phyloP scores from a whole-genome alignment of 2,329 filamentous ascomycete genomes.

The Westerdykella aurantiaca region DNA sequence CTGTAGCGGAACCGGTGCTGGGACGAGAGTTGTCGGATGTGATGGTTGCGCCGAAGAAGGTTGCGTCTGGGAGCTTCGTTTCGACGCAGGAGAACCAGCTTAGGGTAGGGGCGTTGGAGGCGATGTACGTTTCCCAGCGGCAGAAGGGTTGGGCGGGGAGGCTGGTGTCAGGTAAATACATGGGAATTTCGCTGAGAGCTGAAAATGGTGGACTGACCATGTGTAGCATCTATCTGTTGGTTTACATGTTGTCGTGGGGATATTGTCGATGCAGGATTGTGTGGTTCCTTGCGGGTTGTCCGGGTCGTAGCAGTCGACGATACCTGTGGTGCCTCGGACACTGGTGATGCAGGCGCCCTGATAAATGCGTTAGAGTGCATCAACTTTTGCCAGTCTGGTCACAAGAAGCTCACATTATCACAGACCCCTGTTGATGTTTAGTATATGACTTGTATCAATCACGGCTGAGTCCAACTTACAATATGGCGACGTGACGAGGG shows the following conservation, averaged over 20 bases:
- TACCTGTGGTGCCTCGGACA: conserved; percentile 10
- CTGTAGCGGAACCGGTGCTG: background rate
- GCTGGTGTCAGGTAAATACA: background rate
- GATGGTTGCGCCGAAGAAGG: conserved; percentile 9
- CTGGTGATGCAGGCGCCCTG: conserved; percentile 13
- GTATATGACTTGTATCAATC: background rate
- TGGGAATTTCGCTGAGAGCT: background rate
- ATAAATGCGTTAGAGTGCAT: background rate
- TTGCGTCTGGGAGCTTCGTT: conserved; percentile 5
- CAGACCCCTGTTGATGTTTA: conserved; percentile 8
- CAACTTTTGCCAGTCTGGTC: background rate
- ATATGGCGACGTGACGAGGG: conserved; percentile 7
- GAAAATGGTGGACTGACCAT: conserved; percentile 3
- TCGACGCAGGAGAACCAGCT: conserved; percentile 11
- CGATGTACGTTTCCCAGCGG: conserved; percentile 11
- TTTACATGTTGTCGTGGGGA: conserved; percentile 6
- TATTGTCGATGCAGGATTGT: conserved; percentile 9
- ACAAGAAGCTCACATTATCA: conserved; percentile 8
- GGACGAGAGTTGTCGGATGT: conserved; percentile 2
- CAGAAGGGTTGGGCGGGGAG: conserved; percentile 5
- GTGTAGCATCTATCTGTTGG: conserved; percentile 12
- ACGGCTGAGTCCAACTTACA: conserved; percentile 2
- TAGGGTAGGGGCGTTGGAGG: conserved; percentile 6
- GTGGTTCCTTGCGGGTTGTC: conserved; percentile 11
- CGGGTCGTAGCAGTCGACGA: conserved; percentile 13